Base-by-base conservation (phyloP, 768 basidiomycete species). In the Leccinum longicurvipes region DNA sequence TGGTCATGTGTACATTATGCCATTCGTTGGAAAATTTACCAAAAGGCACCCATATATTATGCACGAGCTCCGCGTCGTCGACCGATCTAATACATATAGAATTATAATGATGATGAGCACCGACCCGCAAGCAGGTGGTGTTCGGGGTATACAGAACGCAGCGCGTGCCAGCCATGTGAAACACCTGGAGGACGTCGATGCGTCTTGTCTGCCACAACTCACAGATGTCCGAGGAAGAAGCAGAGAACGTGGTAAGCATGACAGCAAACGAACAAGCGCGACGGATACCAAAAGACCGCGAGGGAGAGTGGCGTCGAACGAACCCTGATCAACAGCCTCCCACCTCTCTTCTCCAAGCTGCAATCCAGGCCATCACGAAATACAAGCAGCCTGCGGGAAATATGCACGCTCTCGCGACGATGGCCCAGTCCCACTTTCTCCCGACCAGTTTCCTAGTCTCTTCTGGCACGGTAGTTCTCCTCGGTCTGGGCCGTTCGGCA, bases 381-480 rank as follows among this genome's bases (percentile, higher is more conserved):
- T 93, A 93, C 60, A 89, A 73, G 17, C 86, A 67, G 6, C 85
- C 87, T 21, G 86, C 85, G 3, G 91, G 91, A 50, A 92, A 67
- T 47, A 84, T 79, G 63, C 91, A 92, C 67, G 83, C 82, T 55
- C 79, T 67, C 15, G 79, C 75, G 2, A 94, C 88, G 66, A 83
- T 80, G 36, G 70, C 75, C 91, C 92, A 93, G 70, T 94, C 86
- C 91, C 89, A 93, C 49, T 82, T 74, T 52, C 91, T 74, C 15
- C 81, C 83, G 17, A 78, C 80, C 31, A 63, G 48, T 56, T 63
- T 63, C 34, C 61, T 49, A 14, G 42, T 54, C 50, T 72, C 60
- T 42, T 63, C 57, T 4, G 58, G 64, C 47, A 29, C 42, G 48
- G 29, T 31, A 24, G 23, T 21, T 28, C 62, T 45, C 54, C 64